phyloP scores from a whole-genome alignment of 139 green algal genomes.

The Picochlorum sp. region DNA sequence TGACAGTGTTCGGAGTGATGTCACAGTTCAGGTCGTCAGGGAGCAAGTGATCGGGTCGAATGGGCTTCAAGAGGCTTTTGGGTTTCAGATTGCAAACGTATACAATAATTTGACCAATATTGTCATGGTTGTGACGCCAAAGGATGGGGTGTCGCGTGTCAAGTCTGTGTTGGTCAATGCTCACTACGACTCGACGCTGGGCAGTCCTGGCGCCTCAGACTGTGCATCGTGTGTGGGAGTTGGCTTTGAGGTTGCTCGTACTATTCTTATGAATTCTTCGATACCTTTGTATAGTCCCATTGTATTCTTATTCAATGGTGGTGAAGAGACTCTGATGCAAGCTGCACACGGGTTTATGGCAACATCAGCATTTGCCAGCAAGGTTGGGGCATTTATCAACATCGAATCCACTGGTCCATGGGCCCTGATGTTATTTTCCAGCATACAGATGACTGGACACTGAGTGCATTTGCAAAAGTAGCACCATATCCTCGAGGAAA shows the following conservation, averaged over 20 bases:
- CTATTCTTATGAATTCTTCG: constrained; percentile 24
- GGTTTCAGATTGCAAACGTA: constrained; percentile 45
- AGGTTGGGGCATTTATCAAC: constrained; percentile 64
- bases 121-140: constrained; percentile 32
- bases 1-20: constrained; percentile 5
- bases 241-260: constrained; percentile 48
- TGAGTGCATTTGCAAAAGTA: constrained; percentile 37
- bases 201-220: constrained; percentile 45
- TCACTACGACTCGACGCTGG: constrained; percentile 40
- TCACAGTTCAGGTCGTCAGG: constrained; percentile 12
- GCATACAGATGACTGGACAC: constrained; percentile 46
- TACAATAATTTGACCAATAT: constrained; percentile 56
- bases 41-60: constrained; percentile 11
- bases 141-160: neutral
- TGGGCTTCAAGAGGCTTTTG: constrained; percentile 17
- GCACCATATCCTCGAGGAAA: constrained; percentile 39
- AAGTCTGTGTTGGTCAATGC: constrained; percentile 38
- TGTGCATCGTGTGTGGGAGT: constrained; percentile 41
- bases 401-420: constrained; percentile 60
- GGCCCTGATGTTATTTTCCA: constrained; percentile 68
- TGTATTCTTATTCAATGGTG: constrained; percentile 59
- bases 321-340: constrained; percentile 48
- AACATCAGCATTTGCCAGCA: constrained; percentile 9
- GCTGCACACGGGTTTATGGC: constrained; percentile 31
- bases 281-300: constrained; percentile 36